A percentile compares a stretch with the other conserved stretches of the same genome.
These are phyloP conservation scores for Hibiscus tridactylites DNA, from an alignment of 345 rosid species.

Conservation along the genomic window DNA sequence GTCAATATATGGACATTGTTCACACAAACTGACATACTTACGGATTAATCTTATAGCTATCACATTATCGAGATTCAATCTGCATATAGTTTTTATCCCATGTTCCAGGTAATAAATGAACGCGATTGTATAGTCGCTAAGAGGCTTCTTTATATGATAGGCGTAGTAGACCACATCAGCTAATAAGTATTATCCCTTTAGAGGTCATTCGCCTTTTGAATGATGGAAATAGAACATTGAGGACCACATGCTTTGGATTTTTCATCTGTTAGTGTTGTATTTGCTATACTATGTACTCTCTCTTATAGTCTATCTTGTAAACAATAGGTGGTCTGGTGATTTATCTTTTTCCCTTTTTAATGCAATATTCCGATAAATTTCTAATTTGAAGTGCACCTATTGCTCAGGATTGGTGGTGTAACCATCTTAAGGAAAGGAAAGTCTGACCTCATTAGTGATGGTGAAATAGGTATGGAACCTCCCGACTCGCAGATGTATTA, in stretches of 20 bases:
- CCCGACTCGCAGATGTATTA: neutral
- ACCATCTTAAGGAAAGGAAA: constrained; percentile 83
- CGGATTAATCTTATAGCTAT: neutral
- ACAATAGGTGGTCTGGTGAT: no score
- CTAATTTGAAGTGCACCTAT: constrained; percentile 11
- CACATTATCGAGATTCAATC: neutral
- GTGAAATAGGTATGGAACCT: constrained; percentile 50
- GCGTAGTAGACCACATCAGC: neutral
- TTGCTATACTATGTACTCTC: neutral
- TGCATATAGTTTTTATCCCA: neutral
- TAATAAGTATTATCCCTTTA: neutral
- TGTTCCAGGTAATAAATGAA: neutral
- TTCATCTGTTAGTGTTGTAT: neutral
- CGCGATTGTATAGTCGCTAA: no score
- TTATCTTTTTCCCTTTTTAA: no score
- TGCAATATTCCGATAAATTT: neutral
- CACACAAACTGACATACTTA: neutral
- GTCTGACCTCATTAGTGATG: constrained; percentile 72
- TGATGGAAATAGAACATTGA: neutral
- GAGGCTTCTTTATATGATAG: neutral
- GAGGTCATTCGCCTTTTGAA: neutral
- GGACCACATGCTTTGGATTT: neutral
- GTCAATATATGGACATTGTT: neutral
- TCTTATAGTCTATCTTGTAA: neutral
- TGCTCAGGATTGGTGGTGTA: constrained; percentile 74